Conservation (phyloP, 2,329 filamentous ascomycete genomes). For the Aspergillus cejpii region DNA sequence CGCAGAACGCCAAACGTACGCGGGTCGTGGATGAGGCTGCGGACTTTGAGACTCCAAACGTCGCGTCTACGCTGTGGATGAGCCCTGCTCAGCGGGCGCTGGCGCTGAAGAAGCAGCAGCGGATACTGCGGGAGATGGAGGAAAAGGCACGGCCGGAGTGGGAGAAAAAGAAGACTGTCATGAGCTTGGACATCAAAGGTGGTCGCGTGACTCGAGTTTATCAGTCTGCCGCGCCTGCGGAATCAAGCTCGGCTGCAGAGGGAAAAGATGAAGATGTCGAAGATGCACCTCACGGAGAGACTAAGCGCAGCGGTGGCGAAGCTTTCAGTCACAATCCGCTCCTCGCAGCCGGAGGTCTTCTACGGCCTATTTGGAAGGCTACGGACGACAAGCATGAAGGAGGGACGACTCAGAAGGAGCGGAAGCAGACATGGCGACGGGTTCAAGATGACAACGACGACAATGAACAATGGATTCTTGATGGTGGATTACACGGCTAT, state of each 20-base stretch:
- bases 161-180: conserved; percentile 76
- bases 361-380: conserved; percentile 42
- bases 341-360: conserved; percentile 38
- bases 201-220: conserved; percentile 62
- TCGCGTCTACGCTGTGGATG: conserved; percentile 70
- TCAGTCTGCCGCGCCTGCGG: conserved; percentile 31
- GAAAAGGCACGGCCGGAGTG: conserved; percentile 80
- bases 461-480: conserved; percentile 45
- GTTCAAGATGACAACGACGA: conserved; percentile 45
- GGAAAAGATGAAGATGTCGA: conserved; percentile 21
- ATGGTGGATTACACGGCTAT: conserved; percentile 39
- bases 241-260: conserved; percentile 12
- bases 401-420: conserved; percentile 24
- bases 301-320: conserved; percentile 21
- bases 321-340: conserved; percentile 43
- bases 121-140: conserved; percentile 73
- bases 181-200: conserved; percentile 75
- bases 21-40: conserved; percentile 80
- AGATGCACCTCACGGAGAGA: conserved; percentile 13
- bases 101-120: conserved; percentile 80
- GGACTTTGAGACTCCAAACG: conserved; percentile 58
- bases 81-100: conserved; percentile 72
- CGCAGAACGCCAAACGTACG: conserved; percentile 76
- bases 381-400: conserved; percentile 24
- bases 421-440: conserved; percentile 41